Evolutionary conservation across 2,329 filamentous ascomycete species (phyloP).

Genomic region (Pseudogymnoascus sp.): DNA sequence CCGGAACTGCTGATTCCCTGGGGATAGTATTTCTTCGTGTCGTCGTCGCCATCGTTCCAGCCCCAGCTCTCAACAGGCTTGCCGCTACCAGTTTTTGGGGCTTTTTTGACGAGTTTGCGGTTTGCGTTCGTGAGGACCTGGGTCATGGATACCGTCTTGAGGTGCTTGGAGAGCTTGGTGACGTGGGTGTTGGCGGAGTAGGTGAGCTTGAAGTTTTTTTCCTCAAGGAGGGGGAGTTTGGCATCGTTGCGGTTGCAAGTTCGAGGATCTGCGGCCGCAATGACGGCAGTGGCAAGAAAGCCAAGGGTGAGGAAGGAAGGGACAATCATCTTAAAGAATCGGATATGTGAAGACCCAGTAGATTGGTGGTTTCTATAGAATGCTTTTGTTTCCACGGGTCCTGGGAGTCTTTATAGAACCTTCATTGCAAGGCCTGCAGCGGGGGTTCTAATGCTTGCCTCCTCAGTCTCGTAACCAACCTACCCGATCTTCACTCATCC

Average conservation of each 20-base stretch:
- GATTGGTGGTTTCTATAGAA: not conserved
- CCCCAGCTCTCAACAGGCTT: constrained; percentile 10
- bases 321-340: not conserved
- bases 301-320: not conserved
- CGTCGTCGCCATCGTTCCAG: constrained; percentile 23
- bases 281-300: not conserved
- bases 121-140: not conserved
- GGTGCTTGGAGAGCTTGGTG: not conserved
- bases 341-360: not conserved
- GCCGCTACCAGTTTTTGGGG: not conserved
- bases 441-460: not conserved
- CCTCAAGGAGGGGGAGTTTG: not conserved
- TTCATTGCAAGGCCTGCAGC: not conserved
- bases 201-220: constrained; percentile 1
- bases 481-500: not conserved
- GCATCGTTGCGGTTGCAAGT: not conserved
- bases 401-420: not conserved
- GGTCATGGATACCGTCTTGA: not conserved
- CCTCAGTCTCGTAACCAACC: not conserved
- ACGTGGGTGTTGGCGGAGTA: not conserved
- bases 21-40: constrained; percentile 28
- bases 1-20: constrained; percentile 30
- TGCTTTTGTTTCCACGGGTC: not conserved
- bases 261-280: not conserved
- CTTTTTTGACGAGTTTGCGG: not conserved